A percentile compares a stretch with the other conserved stretches of the same genome.
Evolutionary conservation across 345 rosid genomes (phyloP).

Genomic region (Hirschfeldia incana): DNA sequence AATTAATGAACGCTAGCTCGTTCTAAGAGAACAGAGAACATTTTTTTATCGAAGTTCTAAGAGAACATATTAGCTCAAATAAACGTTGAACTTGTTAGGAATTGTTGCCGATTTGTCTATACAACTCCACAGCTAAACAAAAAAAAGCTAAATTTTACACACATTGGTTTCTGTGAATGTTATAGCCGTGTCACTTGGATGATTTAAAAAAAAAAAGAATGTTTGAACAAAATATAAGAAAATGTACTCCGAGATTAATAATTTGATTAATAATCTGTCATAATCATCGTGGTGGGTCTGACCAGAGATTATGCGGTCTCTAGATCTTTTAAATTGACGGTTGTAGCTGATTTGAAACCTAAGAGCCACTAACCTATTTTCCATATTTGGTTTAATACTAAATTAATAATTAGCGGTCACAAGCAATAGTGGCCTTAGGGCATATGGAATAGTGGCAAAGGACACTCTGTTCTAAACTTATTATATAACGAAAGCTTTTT

Average conservation of each 20-base stretch:
- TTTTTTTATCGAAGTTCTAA: not conserved
- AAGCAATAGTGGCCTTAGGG: conserved; percentile 33
- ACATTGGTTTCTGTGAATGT: not conserved
- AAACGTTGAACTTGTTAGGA: not conserved
- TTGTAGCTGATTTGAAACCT: conserved; percentile 35
- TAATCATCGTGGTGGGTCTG: conserved; percentile 38
- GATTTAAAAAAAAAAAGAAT: not conserved
- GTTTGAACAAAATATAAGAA: not conserved
- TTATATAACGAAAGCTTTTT: conserved; percentile 7
- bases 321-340: conserved; percentile 43
- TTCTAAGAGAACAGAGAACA: too few relatives aligned
- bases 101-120: not conserved
- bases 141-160: not conserved
- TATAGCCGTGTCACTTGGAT: not conserved
- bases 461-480: conserved; percentile 26
- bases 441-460: conserved; percentile 34
- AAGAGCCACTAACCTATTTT: conserved; percentile 35
- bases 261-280: conserved; percentile 12
- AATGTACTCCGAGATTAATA: not conserved
- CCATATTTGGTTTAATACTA: conserved; percentile 35
- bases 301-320: conserved; percentile 39
- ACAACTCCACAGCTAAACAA: not conserved
- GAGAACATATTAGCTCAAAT: not conserved
- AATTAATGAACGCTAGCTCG: not conserved
- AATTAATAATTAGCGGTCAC: conserved; percentile 34